Evolutionary conservation across 179 eudicot genomes (phyloP), one percentile per base, ranked within the genome.

Genomic region (Vitellaria paradoxa): DNA sequence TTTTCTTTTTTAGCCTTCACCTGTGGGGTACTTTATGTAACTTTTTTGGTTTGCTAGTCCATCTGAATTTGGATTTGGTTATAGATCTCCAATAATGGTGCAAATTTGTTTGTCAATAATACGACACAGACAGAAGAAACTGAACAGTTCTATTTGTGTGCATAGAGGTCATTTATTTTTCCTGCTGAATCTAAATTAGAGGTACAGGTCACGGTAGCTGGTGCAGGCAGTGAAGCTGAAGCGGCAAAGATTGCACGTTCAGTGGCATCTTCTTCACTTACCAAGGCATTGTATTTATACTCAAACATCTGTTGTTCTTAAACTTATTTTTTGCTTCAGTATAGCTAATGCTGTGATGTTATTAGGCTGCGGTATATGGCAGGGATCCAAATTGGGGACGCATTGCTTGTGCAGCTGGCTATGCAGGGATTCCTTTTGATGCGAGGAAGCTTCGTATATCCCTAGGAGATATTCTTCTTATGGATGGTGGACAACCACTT

Each of bases 371-470:
- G 73, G 87, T 93, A 37, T 93, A 91, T 70, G 99, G 99, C 13
- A 89, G 99, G 84, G 98, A 96, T 90, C 99, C 99, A 72, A 96
- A 96, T 79, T 96, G 99, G 99, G 98, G 99, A 14, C 97, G 98
- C 71, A 93, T 96, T 79, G 99, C 99, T 24, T 96, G 98, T 87
- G 97, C 99, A 84, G 97, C 95, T 83, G 99, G 99, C 70, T 93
- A 89, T 85, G 97, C 97, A 23, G 92, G 91, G 26, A 77, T 96
- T 77, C 87, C 91, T 70, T 96, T 93, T 70, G 80, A 93, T 74
- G 87, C 81, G 75, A 86, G 78, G 75, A 77, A 86, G 57, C 99
- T 96, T 70, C 88, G 79, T 65, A 90, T 96, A 85, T 82, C 92
- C 45, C 99, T 96, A 24, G 99, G 99, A 62, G 89, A 89, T 86